Percentiles rank a stretch among this genome's conserved stretches.
Conservation (phyloP, 352 stramenopile genomes). For the Phytopythium litorale region DNA sequence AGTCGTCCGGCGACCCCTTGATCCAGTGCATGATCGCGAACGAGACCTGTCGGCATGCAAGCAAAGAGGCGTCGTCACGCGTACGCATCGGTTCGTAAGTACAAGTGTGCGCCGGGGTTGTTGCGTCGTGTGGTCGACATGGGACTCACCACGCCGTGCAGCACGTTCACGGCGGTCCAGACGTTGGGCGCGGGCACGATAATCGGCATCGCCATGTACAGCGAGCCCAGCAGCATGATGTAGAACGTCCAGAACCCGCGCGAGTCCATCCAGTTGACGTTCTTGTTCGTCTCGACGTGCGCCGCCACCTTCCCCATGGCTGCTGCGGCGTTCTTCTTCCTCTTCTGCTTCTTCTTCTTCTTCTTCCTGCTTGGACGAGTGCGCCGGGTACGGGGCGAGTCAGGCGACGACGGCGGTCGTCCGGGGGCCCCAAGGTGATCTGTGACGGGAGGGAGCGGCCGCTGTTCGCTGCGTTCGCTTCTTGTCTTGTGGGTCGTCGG, state of each 20-base stretch:
- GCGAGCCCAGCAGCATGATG: constrained; percentile 63
- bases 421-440: neutral
- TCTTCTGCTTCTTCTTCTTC: too few species aligned
- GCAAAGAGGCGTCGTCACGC: neutral
- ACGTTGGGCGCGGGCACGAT: constrained; percentile 63
- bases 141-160: constrained; percentile 76
- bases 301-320: constrained; percentile 25
- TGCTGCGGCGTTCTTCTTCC: too few species aligned
- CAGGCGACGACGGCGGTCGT: too few species aligned
- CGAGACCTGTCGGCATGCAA: constrained; percentile 50
- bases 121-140: neutral
- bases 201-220: constrained; percentile 80
- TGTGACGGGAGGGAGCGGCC: constrained; percentile 1
- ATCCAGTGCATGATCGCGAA: constrained; percentile 95
- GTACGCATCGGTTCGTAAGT: neutral
- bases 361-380: too few species aligned
- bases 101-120: neutral
- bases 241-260: constrained; percentile 88
- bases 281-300: constrained; percentile 83
- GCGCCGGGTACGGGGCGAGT: neutral
- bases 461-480: constrained; percentile 13
- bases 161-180: constrained; percentile 82
- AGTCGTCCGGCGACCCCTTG: constrained; percentile 92
- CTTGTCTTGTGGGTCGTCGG: constrained; percentile 5
- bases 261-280: constrained; percentile 90